These are phyloP conservation scores for Syncephalastrum contaminatum DNA, from an alignment of 371 early-diverging fungal genomes.

Conservation along the genomic window DNA sequence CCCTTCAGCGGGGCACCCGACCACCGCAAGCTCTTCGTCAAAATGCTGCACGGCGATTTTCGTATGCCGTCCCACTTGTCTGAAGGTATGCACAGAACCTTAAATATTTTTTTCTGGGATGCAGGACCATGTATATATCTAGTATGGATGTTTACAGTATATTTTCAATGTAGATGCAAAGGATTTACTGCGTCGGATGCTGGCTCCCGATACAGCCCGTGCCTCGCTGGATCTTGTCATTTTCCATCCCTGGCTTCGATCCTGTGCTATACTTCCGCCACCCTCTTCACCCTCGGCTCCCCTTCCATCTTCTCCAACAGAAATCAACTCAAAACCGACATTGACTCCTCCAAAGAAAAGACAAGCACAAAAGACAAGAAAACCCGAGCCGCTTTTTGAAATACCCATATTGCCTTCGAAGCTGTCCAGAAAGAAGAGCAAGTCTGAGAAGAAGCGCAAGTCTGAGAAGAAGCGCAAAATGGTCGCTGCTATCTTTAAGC, in stretches of 20 bases:
- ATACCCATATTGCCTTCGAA: neutral
- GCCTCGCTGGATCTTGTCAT: conserved; percentile 44
- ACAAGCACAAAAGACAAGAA: neutral
- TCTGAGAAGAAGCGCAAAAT: too few relatives aligned
- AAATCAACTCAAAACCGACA: neutral
- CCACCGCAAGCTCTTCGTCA: conserved; percentile 35
- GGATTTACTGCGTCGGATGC: conserved; percentile 39
- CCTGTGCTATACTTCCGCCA: conserved; percentile 14
- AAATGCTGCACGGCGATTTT: conserved; percentile 39
- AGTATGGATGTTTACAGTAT: neutral
- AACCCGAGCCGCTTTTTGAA: neutral
- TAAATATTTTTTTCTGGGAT: conserved; percentile 2
- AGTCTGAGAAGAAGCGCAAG: too few relatives aligned
- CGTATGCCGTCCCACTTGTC: conserved; percentile 36
- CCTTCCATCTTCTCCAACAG: neutral
- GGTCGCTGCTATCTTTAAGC: too few relatives aligned
- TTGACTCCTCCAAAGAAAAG: neutral
- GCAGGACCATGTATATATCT: neutral
- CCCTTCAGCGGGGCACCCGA: conserved; percentile 36
- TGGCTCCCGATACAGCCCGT: conserved; percentile 34
- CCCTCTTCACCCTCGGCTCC: neutral
- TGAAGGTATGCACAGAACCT: conserved; percentile 22
- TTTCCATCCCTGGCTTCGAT: conserved; percentile 42
- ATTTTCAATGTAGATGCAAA: conserved; percentile 27
- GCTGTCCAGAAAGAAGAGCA: too few relatives aligned